These are phyloP conservation scores for Asclepias syriaca DNA, from an alignment of 257 asterid genomes.

Conservation along the genomic window DNA sequence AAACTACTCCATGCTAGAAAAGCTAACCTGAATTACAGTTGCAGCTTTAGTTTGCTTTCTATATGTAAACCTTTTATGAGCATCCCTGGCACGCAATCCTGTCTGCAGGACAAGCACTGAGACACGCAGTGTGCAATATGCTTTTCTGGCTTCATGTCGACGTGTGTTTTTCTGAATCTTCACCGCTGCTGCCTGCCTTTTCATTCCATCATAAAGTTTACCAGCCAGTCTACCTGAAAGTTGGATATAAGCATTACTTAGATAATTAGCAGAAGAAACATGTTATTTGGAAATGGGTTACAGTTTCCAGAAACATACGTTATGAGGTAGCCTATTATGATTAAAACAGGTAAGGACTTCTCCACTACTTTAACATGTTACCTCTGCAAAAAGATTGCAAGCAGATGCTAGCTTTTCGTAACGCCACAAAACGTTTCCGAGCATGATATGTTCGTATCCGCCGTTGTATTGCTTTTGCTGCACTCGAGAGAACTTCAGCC, in stretches of 20 bases:
- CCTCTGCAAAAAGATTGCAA: slow-evolving; percentile 92
- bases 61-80: slow-evolving; percentile 50
- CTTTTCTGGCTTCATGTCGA: slow-evolving; percentile 53
- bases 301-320: neutral
- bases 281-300: neutral
- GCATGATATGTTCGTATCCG: slow-evolving; percentile 75
- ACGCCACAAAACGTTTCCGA: slow-evolving; percentile 59
- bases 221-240: slow-evolving; percentile 73
- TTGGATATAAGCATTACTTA: slow-evolving; percentile 13
- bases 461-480: slow-evolving; percentile 81
- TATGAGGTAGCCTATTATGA: neutral
- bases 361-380: slow-evolving; percentile 25
- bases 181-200: slow-evolving; percentile 79
- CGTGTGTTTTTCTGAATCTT: slow-evolving; percentile 64
- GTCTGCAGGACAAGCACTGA: slow-evolving; percentile 78
- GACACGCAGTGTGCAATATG: slow-evolving; percentile 43
- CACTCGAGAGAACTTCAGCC: slow-evolving; percentile 79
- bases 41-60: slow-evolving; percentile 81
- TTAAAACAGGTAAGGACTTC: neutral
- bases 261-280: slow-evolving; percentile 8
- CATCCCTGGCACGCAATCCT: slow-evolving; percentile 69
- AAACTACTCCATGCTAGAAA: slow-evolving; percentile 8
- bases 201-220: slow-evolving; percentile 47
- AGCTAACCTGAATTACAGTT: slow-evolving; percentile 66
- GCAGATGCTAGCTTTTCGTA: slow-evolving; percentile 54